Evolutionary conservation across 1,284 basidiomycete species (phyloP), one percentile per base, ranked within the genome.

Genomic region (Cystobasidium pallidum): DNA sequence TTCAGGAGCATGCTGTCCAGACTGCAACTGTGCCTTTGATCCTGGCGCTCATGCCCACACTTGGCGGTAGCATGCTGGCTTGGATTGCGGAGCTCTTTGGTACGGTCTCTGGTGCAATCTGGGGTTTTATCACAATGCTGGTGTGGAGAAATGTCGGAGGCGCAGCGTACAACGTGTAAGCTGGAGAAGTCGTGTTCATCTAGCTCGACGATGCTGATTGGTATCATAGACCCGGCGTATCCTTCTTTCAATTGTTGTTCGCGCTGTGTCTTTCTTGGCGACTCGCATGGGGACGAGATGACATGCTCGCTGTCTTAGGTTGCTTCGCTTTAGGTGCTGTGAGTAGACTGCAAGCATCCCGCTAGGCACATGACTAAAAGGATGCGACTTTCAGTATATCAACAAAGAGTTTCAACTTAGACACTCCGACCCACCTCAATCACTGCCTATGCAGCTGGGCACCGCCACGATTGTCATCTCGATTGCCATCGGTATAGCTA

Each of bases 331-430:
- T 67, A 28, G 65, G 65, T 4, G 65, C 65, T 13, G 43, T 45
- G 15, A 17, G 63, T 66, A 41, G 19, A 26, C 28, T 54, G 47
- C n/a, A 24, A 28, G 6, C 54, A 21, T 45, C 41, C n/a, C 30
- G 13, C 7, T 13, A 39, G 6, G 13, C 36, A 43, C 21, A 47
- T 15, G 41, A 63, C 6, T 32, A 3, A 63, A 2, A n/a, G 19
- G 13, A n/a, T 36, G 6, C 26, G 3, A 24, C 24, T 6, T 24
- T 2, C 47, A 66, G 63, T 67, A 54, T 54, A 57, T 67, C 30
- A 67, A 67, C 52, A 54, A 55, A 39, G 65, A 67, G 54, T 55
- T 67, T n/a, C 65, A 67, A 21, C 54, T 67, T 30, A 52, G 65
- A 17, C 65, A 67, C 28, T 15, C 39, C 3, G 36, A 67, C 11